Conservation (phyloP, 257 asterid genomes). For the Nicotiana paniculata region DNA sequence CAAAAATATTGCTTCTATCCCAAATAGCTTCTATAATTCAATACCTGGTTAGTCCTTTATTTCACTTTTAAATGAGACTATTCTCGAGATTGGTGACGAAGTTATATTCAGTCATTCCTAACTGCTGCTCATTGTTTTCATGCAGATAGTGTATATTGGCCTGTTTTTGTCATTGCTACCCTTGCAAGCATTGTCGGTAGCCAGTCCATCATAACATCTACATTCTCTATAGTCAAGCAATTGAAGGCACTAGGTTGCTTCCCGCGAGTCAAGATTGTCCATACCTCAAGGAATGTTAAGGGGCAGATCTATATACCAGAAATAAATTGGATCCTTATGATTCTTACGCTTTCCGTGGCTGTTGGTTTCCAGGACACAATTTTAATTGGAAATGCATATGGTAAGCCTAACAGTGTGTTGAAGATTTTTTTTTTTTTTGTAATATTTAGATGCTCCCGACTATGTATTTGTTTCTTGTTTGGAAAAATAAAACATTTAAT, state of each 20-base stretch:
- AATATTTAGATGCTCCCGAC: neutral
- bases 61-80: neutral
- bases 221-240: conserved; percentile 70
- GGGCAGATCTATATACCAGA: conserved; percentile 80
- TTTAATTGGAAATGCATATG: conserved; percentile 69
- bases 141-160: conserved; percentile 64
- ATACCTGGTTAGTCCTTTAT: conserved; percentile 10
- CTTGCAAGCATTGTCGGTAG: conserved; percentile 69
- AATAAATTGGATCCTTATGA: conserved; percentile 70
- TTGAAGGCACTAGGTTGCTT: conserved; percentile 69
- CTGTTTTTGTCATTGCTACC: conserved; percentile 57
- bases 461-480: neutral
- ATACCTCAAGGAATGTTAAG: conserved; percentile 60
- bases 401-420: conserved; percentile 27
- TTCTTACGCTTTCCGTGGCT: conserved; percentile 60
- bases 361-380: conserved; percentile 50
- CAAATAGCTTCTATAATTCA: neutral
- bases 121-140: conserved; percentile 10
- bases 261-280: conserved; percentile 73
- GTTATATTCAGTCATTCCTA: neutral
- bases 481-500: neutral
- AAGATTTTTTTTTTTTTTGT: neutral
- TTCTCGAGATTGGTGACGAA: neutral
- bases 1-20: neutral
- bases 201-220: conserved; percentile 69